Evolutionary conservation across 78 protist genomes (phyloP).

Genomic region (Paratrimastix pyriformis): DNA sequence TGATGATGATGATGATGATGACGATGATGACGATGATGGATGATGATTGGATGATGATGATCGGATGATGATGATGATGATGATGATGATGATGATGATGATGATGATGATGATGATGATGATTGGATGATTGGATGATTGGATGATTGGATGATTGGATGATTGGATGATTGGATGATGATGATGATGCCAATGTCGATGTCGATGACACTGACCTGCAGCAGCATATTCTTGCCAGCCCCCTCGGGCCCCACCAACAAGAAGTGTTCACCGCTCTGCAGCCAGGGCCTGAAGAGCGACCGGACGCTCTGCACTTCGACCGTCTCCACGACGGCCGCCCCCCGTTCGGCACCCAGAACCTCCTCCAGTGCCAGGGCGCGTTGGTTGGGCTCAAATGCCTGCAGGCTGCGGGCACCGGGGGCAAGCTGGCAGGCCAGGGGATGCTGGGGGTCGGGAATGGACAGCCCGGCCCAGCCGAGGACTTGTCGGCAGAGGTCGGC

Average conservation of each 20-base stretch:
- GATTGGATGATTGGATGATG: no score
- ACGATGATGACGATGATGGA: no score
- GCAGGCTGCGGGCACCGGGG: background rate
- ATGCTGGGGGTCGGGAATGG: constrained; percentile 17
- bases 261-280: constrained; percentile 22
- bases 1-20: no score
- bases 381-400: background rate
- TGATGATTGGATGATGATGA: no score
- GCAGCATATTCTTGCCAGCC: constrained; percentile 57
- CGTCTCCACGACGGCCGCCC: constrained; percentile 43
- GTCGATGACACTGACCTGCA: constrained; percentile 26
- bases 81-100: no score
- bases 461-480: constrained; percentile 20
- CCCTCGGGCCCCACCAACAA: constrained; percentile 60
- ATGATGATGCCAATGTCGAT: no score
- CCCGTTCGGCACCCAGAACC: background rate
- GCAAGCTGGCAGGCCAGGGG: constrained; percentile 34
- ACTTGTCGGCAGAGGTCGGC: constrained; percentile 18
- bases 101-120: no score
- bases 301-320: constrained; percentile 32
- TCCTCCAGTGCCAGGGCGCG: background rate
- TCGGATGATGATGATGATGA: no score
- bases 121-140: no score
- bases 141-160: no score
- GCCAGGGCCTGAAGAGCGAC: constrained; percentile 36